Evolutionary conservation across 169 alveolate genomes (phyloP).

Genomic region (Sarcocystis neurona): DNA sequence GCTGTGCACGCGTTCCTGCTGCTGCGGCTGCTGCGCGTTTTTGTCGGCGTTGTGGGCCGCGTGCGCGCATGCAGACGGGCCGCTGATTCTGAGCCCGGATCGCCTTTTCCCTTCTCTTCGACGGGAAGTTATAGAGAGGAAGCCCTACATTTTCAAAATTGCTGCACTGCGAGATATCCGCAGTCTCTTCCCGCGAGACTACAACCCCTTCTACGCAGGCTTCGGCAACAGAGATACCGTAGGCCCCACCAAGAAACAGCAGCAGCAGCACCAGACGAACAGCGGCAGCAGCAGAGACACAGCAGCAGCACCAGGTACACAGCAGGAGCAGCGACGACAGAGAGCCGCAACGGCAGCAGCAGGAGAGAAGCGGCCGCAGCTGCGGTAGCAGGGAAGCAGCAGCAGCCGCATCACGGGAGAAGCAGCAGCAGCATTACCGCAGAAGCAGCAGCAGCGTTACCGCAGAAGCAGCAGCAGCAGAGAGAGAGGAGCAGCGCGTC

Average conservation of each 20-base stretch:
- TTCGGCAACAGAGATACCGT: slow-evolving; percentile 97
- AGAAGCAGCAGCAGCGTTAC: too few relatives aligned
- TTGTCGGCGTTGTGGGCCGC: not conserved
- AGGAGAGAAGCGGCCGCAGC: too few relatives aligned
- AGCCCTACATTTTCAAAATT: slow-evolving; percentile 94
- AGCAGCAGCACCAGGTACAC: too few relatives aligned
- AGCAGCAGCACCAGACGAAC: not conserved
- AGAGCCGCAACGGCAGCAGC: too few relatives aligned
- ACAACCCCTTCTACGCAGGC: slow-evolving; percentile 95
- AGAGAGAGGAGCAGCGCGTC: too few relatives aligned
- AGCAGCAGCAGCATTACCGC: too few relatives aligned
- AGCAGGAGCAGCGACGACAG: too few relatives aligned
- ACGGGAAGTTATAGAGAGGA: slow-evolving; percentile 95
- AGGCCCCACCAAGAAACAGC: slow-evolving; percentile 32
- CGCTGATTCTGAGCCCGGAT: slow-evolving; percentile 96
- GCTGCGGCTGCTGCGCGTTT: not conserved
- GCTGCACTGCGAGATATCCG: slow-evolving; percentile 93
- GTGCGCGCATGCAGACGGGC: slow-evolving; percentile 93
- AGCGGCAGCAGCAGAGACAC: too few relatives aligned
- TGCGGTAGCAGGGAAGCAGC: too few relatives aligned
- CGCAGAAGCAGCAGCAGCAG: too few relatives aligned
- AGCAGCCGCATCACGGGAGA: too few relatives aligned
- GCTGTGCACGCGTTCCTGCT: too few relatives aligned
- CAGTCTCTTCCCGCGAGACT: slow-evolving; percentile 88
- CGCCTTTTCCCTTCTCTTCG: slow-evolving; percentile 92